Conservation (phyloP, 2,329 filamentous ascomycete genomes). For the Didymella segeticola region DNA sequence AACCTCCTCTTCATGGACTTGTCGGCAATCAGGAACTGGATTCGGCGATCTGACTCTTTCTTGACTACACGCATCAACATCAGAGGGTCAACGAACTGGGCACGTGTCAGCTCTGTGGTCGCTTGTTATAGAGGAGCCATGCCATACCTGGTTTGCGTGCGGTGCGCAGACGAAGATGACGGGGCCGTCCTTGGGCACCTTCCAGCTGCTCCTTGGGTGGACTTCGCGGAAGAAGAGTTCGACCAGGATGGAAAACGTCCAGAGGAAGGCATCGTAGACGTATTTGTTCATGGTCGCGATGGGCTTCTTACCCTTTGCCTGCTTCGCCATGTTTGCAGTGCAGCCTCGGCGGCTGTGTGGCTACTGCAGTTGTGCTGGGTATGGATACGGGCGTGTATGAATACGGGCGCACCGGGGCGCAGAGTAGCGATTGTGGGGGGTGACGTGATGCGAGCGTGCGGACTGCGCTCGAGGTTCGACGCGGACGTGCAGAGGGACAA, state of each 20-base stretch:
- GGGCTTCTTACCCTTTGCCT: slow-evolving; percentile 41
- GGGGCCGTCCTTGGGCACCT: slow-evolving; percentile 85
- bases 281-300: slow-evolving; percentile 68
- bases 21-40: slow-evolving; percentile 91
- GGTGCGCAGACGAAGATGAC: slow-evolving; percentile 96
- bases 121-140: background rate
- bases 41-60: slow-evolving; percentile 83
- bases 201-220: slow-evolving; percentile 93
- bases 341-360: slow-evolving; percentile 11
- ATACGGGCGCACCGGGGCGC: no score
- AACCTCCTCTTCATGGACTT: slow-evolving; percentile 92
- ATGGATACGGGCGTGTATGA: slow-evolving; percentile 13
- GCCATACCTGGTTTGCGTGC: slow-evolving; percentile 74
- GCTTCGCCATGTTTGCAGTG: slow-evolving; percentile 22
- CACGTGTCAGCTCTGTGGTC: slow-evolving; percentile 16
- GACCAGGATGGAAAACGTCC: slow-evolving; percentile 79
- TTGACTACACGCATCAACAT: slow-evolving; percentile 91
- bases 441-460: slow-evolving; percentile 18
- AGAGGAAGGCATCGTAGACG: slow-evolving; percentile 80
- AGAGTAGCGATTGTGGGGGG: slow-evolving; percentile 26
- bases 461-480: slow-evolving; percentile 12
- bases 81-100: slow-evolving; percentile 92
- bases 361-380: slow-evolving; percentile 14
- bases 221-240: slow-evolving; percentile 99
- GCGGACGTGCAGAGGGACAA: slow-evolving; percentile 21